A percentile compares a stretch with the other conserved stretches of the same genome.
phyloP scores from a whole-genome alignment of 441 rosid genomes.

The Arabidopsis hybrid region DNA sequence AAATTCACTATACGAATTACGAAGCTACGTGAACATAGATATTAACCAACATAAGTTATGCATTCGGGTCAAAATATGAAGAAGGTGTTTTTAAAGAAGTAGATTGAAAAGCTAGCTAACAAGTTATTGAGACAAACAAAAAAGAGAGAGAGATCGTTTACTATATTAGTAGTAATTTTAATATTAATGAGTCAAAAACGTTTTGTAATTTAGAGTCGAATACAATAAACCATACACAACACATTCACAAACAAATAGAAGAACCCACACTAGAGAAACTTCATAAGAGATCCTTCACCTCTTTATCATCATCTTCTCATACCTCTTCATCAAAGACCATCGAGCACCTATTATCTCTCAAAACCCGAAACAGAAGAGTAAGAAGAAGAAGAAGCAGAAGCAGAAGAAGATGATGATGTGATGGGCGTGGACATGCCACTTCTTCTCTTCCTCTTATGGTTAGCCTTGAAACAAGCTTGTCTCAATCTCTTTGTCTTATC shows the following conservation, averaged over 20 bases:
- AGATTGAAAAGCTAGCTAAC: too few relatives aligned
- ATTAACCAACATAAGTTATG: too few relatives aligned
- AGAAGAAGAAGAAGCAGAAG: not conserved
- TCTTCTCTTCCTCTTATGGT: conserved; percentile 62
- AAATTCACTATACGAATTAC: too few relatives aligned
- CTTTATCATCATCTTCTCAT: conserved; percentile 1
- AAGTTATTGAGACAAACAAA: not conserved
- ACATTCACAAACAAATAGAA: too few relatives aligned
- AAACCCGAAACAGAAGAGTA: not conserved
- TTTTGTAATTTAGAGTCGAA: too few relatives aligned
- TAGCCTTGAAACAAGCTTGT: conserved; percentile 80
- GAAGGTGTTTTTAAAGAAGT: too few relatives aligned
- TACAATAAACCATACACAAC: too few relatives aligned
- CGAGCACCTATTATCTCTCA: not conserved
- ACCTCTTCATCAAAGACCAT: conserved; percentile 15
- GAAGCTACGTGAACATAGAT: too few relatives aligned
- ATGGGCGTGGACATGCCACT: conserved; percentile 13
- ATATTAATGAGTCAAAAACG: too few relatives aligned
- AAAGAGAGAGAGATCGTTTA: not conserved
- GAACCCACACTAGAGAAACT: too few relatives aligned
- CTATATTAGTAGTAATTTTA: not conserved
- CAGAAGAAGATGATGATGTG: conserved; percentile 1
- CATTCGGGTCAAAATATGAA: too few relatives aligned
- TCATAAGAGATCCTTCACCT: not conserved
- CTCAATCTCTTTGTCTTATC: conserved; percentile 64